Evolutionary conservation across 176 grass and related monocot genomes (phyloP), one percentile per base, ranked within the genome.

Genomic region (Pharus latifolius): DNA sequence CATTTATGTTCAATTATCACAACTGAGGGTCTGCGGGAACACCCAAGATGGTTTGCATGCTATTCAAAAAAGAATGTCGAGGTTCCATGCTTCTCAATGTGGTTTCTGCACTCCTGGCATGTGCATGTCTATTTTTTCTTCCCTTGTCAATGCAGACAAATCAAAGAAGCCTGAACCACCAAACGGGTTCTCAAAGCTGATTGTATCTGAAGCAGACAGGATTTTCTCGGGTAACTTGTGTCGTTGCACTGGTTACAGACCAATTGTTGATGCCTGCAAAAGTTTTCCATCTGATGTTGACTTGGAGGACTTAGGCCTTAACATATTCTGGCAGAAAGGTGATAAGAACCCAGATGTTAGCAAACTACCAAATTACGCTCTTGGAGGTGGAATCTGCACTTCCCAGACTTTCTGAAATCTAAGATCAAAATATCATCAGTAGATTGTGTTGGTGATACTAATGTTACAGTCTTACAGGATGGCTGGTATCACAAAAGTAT

Each of bases 31-130:
- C 77, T 90, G 1, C n/a, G 91, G 91, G 28, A 90, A 87, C 48
- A 60, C 17, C n/a, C 32, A 34, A 38, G 45, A 76, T 85, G 91
- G 87, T 13, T 79, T 87, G 25, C 91, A 96, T 56, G 69, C 91
- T 40, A 84, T 96, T 49, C 91, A 96, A 17, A 31, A 87, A 54
- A 90, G 87, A 58, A 78, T 96, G 67, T 79, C 87, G 3, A 80
- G 87, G 7, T 96, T 96, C 71, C 91, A 96, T 84, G 91, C 87
- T 2, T 96, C 91, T 10, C 91, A 90, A 10, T 96, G 91, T 55
- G 91, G 91, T 4, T 96, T 96, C 52, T 96, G 91, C 73, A 90
- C 91, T 27, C 87, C 91, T 32, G 91, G 87, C 40, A 96, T 96
- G 91, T 96, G 87, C 67, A 96, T 96, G 87, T 95, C 91, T 31